Evolutionary conservation across 148 eudicot genomes (phyloP).

Genomic region (Chenopodium formosanum): DNA sequence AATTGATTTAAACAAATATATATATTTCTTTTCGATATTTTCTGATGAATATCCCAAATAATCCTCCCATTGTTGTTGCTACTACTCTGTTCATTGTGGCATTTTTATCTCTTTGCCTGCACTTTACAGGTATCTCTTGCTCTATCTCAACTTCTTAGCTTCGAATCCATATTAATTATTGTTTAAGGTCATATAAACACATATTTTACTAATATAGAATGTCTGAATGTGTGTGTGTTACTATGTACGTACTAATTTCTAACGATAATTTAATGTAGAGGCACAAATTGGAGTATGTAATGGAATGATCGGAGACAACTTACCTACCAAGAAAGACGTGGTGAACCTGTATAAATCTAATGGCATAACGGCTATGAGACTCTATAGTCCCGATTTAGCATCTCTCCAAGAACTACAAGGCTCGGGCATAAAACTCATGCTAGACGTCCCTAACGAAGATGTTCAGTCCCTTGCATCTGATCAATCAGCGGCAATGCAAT

Average conservation of each 20-base stretch:
- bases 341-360: conserved; percentile 34
- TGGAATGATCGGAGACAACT: conserved; percentile 29
- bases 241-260: background rate
- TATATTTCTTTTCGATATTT: background rate
- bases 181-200: too few species aligned
- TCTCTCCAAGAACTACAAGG: conserved; percentile 36
- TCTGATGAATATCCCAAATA: background rate
- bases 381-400: conserved; percentile 24
- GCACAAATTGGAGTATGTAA: conserved; percentile 43
- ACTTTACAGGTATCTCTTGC: conserved; percentile 11
- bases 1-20: too few species aligned
- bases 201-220: too few species aligned
- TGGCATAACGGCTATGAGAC: conserved; percentile 34
- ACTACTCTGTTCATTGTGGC: background rate
- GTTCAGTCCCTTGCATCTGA: conserved; percentile 16
- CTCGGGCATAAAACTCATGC: conserved; percentile 30
- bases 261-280: conserved; percentile 12
- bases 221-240: too few species aligned
- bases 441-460: conserved; percentile 25
- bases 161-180: too few species aligned
- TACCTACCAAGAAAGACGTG: conserved; percentile 27
- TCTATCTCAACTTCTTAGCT: background rate
- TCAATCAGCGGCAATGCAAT: conserved; percentile 23
- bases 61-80: conserved; percentile 1
- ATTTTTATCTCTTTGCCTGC: conserved; percentile 9